These are phyloP conservation scores for Coffea canephora DNA, from an alignment of 257 asterid species.

Conservation along the genomic window DNA sequence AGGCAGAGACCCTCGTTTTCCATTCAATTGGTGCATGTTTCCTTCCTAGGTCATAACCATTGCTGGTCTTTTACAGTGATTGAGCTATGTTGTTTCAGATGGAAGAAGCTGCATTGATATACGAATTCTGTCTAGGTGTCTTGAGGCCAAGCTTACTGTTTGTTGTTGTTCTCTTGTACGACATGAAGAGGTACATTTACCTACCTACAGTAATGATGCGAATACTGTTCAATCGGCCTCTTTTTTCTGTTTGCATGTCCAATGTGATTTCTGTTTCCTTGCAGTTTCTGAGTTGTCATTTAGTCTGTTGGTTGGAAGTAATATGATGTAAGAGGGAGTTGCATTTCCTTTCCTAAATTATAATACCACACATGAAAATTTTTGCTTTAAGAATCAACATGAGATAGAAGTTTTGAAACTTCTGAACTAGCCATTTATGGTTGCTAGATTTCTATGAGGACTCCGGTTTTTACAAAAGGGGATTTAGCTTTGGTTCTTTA, in stretches of 20 bases:
- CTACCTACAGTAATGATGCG: constrained; percentile 10
- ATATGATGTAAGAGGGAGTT: background rate
- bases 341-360: background rate
- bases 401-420: background rate
- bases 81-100: constrained; percentile 35
- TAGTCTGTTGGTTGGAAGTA: background rate
- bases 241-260: constrained; percentile 11
- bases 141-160: constrained; percentile 82
- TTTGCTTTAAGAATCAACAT: background rate
- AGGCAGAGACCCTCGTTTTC: constrained; percentile 37
- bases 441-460: background rate
- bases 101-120: constrained; percentile 47
- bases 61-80: constrained; percentile 13
- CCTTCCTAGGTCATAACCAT: constrained; percentile 11
- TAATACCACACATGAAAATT: background rate
- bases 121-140: constrained; percentile 64
- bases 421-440: background rate
- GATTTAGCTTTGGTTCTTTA: background rate
- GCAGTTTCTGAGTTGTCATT: background rate
- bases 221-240: constrained; percentile 20
- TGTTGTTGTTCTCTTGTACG: constrained; percentile 57
- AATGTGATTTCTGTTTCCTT: background rate
- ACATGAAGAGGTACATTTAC: constrained; percentile 48
- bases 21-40: constrained; percentile 8
- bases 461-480: background rate